Evolutionary conservation across 2,329 filamentous ascomycete genomes (phyloP).

Genomic region (Bisporella sp.): DNA sequence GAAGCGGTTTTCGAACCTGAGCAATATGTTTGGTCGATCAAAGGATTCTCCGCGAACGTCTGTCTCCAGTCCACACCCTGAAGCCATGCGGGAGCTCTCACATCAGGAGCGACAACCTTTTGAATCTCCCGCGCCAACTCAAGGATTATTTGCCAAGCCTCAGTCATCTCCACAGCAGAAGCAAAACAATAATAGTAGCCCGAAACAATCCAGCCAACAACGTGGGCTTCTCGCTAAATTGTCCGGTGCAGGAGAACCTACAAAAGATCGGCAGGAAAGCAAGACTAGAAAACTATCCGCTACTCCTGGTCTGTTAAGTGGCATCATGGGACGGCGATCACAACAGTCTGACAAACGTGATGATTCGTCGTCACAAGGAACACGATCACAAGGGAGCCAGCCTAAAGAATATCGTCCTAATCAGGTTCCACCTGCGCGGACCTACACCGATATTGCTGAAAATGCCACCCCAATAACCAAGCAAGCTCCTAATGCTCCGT

Average conservation of each 20-base stretch:
- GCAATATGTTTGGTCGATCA: slow-evolving; percentile 19
- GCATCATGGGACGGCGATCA: slow-evolving; percentile 17
- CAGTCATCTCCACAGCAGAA: no score
- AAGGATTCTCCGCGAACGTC: slow-evolving; percentile 2
- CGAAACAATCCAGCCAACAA: no score
- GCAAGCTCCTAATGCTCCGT: slow-evolving; percentile 4
- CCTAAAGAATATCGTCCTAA: slow-evolving; percentile 2
- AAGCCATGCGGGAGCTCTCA: slow-evolving; percentile 10
- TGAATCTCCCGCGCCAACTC: neutral
- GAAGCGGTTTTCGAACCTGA: slow-evolving; percentile 38
- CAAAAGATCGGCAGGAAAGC: neutral
- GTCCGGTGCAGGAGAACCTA: no score
- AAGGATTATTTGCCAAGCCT: no score
- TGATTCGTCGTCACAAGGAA: slow-evolving; percentile 17
- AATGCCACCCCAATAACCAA: neutral
- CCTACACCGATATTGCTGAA: slow-evolving; percentile 20
- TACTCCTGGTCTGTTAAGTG: slow-evolving; percentile 6
- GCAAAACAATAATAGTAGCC: no score
- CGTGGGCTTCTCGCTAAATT: no score
- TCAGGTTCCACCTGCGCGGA: slow-evolving; percentile 14
- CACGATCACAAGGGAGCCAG: slow-evolving; percentile 12
- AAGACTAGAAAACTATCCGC: neutral
- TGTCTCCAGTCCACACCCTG: slow-evolving; percentile 1
- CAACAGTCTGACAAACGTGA: slow-evolving; percentile 16
- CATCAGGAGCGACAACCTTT: slow-evolving; percentile 12